Base-by-base conservation (phyloP, 176 grass and related monocot species). In the Lolium perenne region DNA sequence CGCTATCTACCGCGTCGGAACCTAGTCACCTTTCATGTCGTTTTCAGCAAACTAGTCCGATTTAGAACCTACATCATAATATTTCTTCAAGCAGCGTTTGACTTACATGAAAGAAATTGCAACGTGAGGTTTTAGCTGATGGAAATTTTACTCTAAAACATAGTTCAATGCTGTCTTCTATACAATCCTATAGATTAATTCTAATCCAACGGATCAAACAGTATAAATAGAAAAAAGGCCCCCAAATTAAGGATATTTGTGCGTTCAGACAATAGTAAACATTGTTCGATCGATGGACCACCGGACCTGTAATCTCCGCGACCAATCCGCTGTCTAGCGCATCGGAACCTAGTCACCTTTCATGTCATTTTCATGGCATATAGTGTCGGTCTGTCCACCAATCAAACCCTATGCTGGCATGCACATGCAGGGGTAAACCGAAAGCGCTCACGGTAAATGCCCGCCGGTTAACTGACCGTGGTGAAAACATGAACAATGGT, bases 201-300 rank as follows among this genome's bases (percentile, higher is more conserved):
- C 32, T 35, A 35, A 35, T 35, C 32, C 32, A 35, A 35, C 32
- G 32, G 32, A 35, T 35, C 32, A 35, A 35, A 35, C 32, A 35
- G 32, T 35, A 35, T 35, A 35, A 35, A 35, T 35, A 35, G 32
- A 35, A 35, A 35, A 35, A 35, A 3, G 32, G 32, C 3, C 32
- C 3, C 32, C 2, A 35, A 35, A 35, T 35, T 35, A 35, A 35
- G 32, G 32, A 35, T 35, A 78, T 79, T 72, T 45, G 71, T 77
- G 60, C 22, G 29, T 85, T 58, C 29, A 40, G 23, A 26, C 48
- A 68, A 48, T 59, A 76, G 49, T 83, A 58, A 72, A 50, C 56
- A 57, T 75, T 74, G 76, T 45, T 79, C 20, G 9, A 16, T 79
- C 20, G 9, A 16, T 9, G 82, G 47, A 89, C 87, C 82, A 85